Evolutionary conservation across 2,329 filamentous ascomycete genomes (phyloP), one percentile per base, ranked within the genome.

Genomic region (Colletotrichum musicola): DNA sequence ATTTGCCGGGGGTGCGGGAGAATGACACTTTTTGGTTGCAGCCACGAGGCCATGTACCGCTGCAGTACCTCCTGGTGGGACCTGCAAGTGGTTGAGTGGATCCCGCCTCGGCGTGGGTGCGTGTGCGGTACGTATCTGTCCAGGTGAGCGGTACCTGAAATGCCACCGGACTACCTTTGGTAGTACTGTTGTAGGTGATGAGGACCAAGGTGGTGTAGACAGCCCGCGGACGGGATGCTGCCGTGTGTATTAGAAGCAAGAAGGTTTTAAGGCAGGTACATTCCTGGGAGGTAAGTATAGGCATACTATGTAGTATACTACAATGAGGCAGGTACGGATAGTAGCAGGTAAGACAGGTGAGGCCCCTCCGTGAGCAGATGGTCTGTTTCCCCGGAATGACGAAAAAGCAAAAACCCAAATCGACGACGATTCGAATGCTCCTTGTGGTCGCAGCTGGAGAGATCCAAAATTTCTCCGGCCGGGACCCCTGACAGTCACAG

Each of bases 41-140:
- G 62, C 66, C 66, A 69, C 66, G 56, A 69, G 66, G 66, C 38
- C 35, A 47, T 65, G 66, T 69, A 69, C 56, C 56, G 50, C 56
- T 66, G 55, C 66, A 61, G 62, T 69, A 56, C 61, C 49, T 54
- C 6, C 1, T 47, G n/a, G 47, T 59, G 54, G 49, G 16, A 54
- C n/a, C 13, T 30, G 57, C 46, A 51, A 51, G 47, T 40, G 27
- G 46, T 12, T 14, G 14, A 25, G 40, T 54, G 61, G 65, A 9
- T 55, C 61, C 44, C 13, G 25, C 20, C 44, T 49, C 20, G 13
- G 6, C 22, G 18, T 60, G 55, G 40, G 38, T 27, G 40, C 13
- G 9, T 20, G n/a, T 40, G 6, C 14, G 27, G 22, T 51, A 54
- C 38, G 25, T 62, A 46, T 46, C 9, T 30, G 9, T n/a, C n/a